Percentiles rank a stretch among this genome's conserved stretches.
Evolutionary conservation across 371 early-diverging fungal genomes (phyloP).

Genomic region (Mortierella sp.): DNA sequence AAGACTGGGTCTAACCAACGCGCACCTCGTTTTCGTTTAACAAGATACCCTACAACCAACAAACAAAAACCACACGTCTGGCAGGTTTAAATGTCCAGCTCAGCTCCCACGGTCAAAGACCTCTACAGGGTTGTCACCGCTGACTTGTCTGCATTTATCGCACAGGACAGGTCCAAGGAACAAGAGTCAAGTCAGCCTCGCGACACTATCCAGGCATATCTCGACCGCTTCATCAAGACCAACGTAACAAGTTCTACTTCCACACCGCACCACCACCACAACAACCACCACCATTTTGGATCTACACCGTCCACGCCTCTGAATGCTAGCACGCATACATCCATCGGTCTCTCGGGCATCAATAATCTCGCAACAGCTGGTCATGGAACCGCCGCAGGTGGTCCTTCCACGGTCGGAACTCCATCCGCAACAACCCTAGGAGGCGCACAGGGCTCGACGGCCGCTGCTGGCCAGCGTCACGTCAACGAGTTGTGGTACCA

Average conservation of each 20-base stretch:
- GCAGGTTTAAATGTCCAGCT: slow-evolving; percentile 30
- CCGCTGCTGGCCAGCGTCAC: slow-evolving; percentile 48
- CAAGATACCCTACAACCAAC: background rate
- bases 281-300: slow-evolving; percentile 18
- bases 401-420: background rate
- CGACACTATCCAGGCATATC: slow-evolving; percentile 39
- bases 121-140: slow-evolving; percentile 50
- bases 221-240: slow-evolving; percentile 47
- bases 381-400: background rate
- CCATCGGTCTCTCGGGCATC: background rate
- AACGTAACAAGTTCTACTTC: slow-evolving; percentile 1
- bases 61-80: background rate
- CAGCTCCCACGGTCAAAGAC: slow-evolving; percentile 52
- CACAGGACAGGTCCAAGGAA: slow-evolving; percentile 24
- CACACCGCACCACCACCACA: background rate
- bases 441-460: slow-evolving; percentile 1
- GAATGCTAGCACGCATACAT: slow-evolving; percentile 5
- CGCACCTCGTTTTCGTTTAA: background rate
- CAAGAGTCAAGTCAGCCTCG: slow-evolving; percentile 16
- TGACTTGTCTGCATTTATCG: slow-evolving; percentile 31
- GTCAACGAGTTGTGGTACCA: slow-evolving; percentile 49
- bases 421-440: background rate
- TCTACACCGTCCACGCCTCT: slow-evolving; percentile 19
- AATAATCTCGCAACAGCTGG: slow-evolving; percentile 1
- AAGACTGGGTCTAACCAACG: background rate